These are phyloP conservation scores for Brassica rapa DNA, from an alignment of 345 rosid genomes.

Conservation along the genomic window DNA sequence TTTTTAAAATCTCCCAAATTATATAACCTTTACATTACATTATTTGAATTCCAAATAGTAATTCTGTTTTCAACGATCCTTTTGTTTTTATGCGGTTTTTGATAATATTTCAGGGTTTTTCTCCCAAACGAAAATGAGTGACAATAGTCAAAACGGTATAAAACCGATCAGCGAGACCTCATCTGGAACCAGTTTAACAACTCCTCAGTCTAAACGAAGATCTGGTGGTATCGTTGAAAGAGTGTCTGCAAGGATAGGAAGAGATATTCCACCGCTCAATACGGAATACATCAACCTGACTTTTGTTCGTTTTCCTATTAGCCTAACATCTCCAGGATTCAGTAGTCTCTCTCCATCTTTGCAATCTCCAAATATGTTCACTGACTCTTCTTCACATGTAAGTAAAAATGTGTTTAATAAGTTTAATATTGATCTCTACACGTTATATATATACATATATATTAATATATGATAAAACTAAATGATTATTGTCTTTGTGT, in stretches of 20 bases:
- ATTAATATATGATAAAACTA: not conserved
- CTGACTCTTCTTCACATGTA: not conserved
- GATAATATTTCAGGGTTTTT: not conserved
- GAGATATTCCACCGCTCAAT: not conserved
- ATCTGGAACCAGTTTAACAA: not conserved
- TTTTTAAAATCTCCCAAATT: not conserved
- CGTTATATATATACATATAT: too few species aligned
- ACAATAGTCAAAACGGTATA: not conserved
- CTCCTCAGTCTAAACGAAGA: not conserved
- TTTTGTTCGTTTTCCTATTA: not conserved
- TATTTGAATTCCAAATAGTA: not conserved
- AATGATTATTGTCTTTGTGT: constrained; percentile 1
- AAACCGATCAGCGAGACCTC: constrained; percentile 6
- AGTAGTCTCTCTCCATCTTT: too few species aligned
- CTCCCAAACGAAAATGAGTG: not conserved
- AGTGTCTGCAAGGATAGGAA: constrained; percentile 3
- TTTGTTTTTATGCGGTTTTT: not conserved
- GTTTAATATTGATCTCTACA: too few species aligned
- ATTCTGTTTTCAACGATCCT: not conserved
- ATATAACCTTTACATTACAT: not conserved
- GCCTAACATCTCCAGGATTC: too few species aligned
- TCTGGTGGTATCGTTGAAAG: constrained; percentile 8
- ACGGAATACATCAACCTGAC: not conserved
- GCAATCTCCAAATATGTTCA: constrained; percentile 7
- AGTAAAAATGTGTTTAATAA: too few species aligned